phyloP scores from a whole-genome alignment of 2,329 filamentous ascomycete species.

The Talaromyces verruculosus region DNA sequence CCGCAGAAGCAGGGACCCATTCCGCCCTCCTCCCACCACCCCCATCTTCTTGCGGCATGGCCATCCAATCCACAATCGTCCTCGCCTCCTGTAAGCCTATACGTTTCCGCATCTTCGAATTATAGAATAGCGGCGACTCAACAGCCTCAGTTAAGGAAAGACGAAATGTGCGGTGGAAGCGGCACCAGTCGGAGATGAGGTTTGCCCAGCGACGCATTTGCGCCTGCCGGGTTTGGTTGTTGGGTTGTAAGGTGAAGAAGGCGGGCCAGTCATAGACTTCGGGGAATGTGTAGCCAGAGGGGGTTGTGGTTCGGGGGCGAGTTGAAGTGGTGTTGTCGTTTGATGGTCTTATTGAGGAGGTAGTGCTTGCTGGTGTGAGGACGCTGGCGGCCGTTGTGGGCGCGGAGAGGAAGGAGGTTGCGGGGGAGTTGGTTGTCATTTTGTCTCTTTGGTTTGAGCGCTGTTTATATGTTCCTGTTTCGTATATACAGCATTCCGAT shows the following conservation, averaged over 20 bases:
- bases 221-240: slow-evolving; percentile 44
- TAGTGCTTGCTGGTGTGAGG: slow-evolving; percentile 21
- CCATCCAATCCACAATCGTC: slow-evolving; percentile 58
- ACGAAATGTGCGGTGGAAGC: slow-evolving; percentile 71
- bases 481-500: not conserved
- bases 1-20: slow-evolving; percentile 54
- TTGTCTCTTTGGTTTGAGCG: not conserved
- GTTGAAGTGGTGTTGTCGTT: not conserved
- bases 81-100: slow-evolving; percentile 55
- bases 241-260: slow-evolving; percentile 52
- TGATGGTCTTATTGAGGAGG: slow-evolving; percentile 16
- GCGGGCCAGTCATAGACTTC: slow-evolving; percentile 54
- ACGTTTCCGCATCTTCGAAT: slow-evolving; percentile 44
- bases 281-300: slow-evolving; percentile 41
- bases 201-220: slow-evolving; percentile 79
- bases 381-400: slow-evolving; percentile 21
- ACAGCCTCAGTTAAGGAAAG: slow-evolving; percentile 66
- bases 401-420: slow-evolving; percentile 19
- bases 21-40: slow-evolving; percentile 55
- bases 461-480: not conserved
- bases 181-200: slow-evolving; percentile 81
- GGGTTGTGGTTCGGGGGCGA: slow-evolving; percentile 17
- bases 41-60: slow-evolving; percentile 43
- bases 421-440: slow-evolving; percentile 15
- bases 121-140: slow-evolving; percentile 59